Base-by-base conservation (phyloP, 164 flowering plant genomes). In the Vitis rotundifolia region DNA sequence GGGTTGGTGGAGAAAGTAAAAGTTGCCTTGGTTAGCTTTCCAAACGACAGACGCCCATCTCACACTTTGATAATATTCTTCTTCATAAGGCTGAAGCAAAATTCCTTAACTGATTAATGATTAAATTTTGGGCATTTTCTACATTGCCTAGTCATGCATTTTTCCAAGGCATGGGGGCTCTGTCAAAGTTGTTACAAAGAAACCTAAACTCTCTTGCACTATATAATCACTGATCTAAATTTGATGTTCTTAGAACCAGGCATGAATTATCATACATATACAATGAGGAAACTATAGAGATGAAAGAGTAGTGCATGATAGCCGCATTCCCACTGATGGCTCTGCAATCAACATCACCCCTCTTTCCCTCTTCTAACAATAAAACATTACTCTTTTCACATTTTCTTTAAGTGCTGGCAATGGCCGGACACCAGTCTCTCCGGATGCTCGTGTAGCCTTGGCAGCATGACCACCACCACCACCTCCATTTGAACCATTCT, bases 321-420 rank as follows among this genome's bases (percentile, higher is more conserved):
- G 26, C 58, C 19, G 48, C 63, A 58, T 28, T 15, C 63, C 19
- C 7, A 7, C 26, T 11, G 2, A 59, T 16, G 28, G n/a, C 49
- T 6, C 63, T 19, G 12, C 44, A 52, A 66, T n/a, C 19, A 29
- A 37, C 61, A 55, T 18, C 70, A 52, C 10, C 61, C 68, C 28
- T 51, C 15, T 6, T 49, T 59, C 55, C 69, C 55, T 28, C 58
- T 49, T 64, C 72, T 83, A 93, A 73, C 97, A 91, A 55, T 93
- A 91, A 62, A 93, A 93, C 98, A 93, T 93, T 44, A 91, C 97
- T 75, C 89, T 85, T 79, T 93, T 93, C 79, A 91, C 97, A 77
- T 93, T 93, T 62, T 93, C 94, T 73, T 91, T 90, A 26, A 93
- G 80, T 3, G 95, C 97, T n/a, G 94, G 98, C 71, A 93, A 77